A percentile compares a stretch with the other conserved stretches of the same genome.
Conservation (phyloP, 2,329 filamentous ascomycete genomes). For the Penicillium palitans region DNA sequence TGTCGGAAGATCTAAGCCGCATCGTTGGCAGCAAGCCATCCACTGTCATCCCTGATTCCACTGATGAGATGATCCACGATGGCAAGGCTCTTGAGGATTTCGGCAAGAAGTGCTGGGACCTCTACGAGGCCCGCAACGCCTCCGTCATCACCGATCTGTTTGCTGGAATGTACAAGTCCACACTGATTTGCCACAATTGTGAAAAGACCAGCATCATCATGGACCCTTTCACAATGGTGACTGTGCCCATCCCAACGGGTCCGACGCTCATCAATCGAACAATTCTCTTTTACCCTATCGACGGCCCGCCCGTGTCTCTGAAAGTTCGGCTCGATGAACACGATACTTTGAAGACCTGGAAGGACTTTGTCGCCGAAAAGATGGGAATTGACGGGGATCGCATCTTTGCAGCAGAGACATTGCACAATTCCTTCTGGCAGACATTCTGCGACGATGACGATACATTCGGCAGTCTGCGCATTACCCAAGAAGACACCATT, state of each 20-base stretch:
- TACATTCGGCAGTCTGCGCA: constrained; percentile 68
- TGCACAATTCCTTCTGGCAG: constrained; percentile 81
- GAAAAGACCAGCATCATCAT: constrained; percentile 98
- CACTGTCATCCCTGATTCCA: constrained; percentile 95
- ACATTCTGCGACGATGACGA: constrained; percentile 68
- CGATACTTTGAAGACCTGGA: constrained; percentile 57
- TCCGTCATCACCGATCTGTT: constrained; percentile 95
- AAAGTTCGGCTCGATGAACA: constrained; percentile 74
- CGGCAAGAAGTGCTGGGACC: constrained; percentile 85
- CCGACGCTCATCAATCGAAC: constrained; percentile 76
- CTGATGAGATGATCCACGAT: constrained; percentile 90
- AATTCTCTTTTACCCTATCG: constrained; percentile 75
- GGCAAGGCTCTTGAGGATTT: constrained; percentile 77
- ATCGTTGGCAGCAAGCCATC: constrained; percentile 89
- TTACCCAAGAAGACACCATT: constrained; percentile 62
- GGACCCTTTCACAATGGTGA: constrained; percentile 94
- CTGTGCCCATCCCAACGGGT: constrained; percentile 76
- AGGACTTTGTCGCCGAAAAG: constrained; percentile 56
- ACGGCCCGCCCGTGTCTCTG: constrained; percentile 68
- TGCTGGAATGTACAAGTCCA: constrained; percentile 98
- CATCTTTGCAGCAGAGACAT: constrained; percentile 84
- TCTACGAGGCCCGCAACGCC: constrained; percentile 88
- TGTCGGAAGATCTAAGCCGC: constrained; percentile 93
- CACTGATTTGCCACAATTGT: constrained; percentile 85
- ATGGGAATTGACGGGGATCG: constrained; percentile 50